These are phyloP conservation scores for Lactarius vividus DNA, from an alignment of 768 basidiomycete genomes.

Conservation along the genomic window DNA sequence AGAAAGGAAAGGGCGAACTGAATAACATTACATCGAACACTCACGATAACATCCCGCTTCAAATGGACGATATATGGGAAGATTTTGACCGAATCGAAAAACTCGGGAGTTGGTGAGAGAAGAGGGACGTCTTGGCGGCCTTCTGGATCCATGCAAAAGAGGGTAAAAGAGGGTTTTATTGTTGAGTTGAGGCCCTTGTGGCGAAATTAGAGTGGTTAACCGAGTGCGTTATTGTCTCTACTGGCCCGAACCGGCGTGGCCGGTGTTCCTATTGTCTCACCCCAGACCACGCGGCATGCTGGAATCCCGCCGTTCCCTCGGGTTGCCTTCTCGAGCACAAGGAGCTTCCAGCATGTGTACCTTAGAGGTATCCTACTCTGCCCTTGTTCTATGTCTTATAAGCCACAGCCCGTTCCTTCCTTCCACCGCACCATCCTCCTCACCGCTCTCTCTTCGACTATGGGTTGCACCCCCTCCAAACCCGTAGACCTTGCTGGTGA, in stretches of 20 bases:
- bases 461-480: constrained; percentile 38
- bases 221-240: neutral
- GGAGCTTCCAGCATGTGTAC: constrained; percentile 3
- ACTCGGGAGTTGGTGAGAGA: constrained; percentile 57
- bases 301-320: constrained; percentile 10
- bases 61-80: constrained; percentile 78
- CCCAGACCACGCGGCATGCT: constrained; percentile 16
- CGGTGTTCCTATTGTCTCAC: constrained; percentile 18
- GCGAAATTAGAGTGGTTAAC: neutral
- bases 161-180: neutral
- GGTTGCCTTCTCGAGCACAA: constrained; percentile 23
- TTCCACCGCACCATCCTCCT: neutral
- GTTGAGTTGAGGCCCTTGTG: constrained; percentile 10
- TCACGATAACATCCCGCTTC: constrained; percentile 65
- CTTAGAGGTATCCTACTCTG: neutral
- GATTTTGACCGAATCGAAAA: constrained; percentile 62
- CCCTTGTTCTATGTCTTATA: constrained; percentile 25
- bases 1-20: neutral
- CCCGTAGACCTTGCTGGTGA: constrained; percentile 57
- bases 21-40: constrained; percentile 31
- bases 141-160: constrained; percentile 39
- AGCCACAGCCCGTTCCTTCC: constrained; percentile 5
- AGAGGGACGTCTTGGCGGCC: constrained; percentile 32
- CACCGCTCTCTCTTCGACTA: constrained; percentile 20
- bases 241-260: neutral